phyloP scores from a whole-genome alignment of 2,329 filamentous ascomycete species.

The Xylariaceae sp. region DNA sequence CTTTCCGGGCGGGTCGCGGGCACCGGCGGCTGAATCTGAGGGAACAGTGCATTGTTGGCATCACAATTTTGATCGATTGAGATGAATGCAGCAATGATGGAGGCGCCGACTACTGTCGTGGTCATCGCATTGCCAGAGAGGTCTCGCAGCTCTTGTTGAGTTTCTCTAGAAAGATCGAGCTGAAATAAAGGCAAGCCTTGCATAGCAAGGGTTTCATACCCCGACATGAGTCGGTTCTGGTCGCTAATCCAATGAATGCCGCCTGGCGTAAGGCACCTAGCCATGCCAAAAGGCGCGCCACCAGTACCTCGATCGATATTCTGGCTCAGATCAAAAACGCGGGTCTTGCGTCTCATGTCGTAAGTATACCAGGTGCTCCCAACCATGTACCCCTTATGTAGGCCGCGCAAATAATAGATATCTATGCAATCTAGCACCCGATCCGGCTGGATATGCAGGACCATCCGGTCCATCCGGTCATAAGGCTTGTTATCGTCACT shows the following conservation, averaged over 20 bases:
- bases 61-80: constrained; percentile 16
- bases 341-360: constrained; percentile 53
- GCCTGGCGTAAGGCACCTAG: constrained; percentile 68
- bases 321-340: constrained; percentile 68
- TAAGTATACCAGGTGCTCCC: constrained; percentile 32
- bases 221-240: constrained; percentile 61
- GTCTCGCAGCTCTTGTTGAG: constrained; percentile 63
- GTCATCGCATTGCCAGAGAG: constrained; percentile 82
- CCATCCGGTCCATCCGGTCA: constrained; percentile 33
- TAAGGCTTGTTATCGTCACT: constrained; percentile 46
- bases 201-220: constrained; percentile 63
- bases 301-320: constrained; percentile 67
- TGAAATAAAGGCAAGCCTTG: constrained; percentile 70
- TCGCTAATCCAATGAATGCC: constrained; percentile 64
- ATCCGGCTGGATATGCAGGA: constrained; percentile 52
- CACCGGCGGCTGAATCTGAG: neutral
- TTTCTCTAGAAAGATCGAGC: constrained; percentile 66
- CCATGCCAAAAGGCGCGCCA: constrained; percentile 54
- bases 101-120: constrained; percentile 68
- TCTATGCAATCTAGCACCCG: constrained; percentile 70
- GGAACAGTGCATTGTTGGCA: neutral
- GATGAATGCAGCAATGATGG: constrained; percentile 62
- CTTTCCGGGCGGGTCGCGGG: neutral
- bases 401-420: constrained; percentile 57
- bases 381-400: constrained; percentile 38